Base-by-base conservation (phyloP, 176 grass and related monocot genomes). In the Rhynchospora pubera region DNA sequence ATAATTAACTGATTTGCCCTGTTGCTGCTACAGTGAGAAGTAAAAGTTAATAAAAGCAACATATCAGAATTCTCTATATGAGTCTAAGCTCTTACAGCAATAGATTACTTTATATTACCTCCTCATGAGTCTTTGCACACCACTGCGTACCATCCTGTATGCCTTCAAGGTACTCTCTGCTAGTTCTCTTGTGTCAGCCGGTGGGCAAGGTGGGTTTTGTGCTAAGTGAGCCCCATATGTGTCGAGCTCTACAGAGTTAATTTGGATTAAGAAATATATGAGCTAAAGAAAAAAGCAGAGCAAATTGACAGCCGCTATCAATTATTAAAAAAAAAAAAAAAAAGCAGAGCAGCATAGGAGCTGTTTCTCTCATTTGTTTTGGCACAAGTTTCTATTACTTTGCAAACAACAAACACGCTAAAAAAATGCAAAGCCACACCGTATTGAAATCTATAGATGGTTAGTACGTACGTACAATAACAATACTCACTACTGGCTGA, bases 131-230 rank as follows among this genome's bases (percentile, higher is more conserved):
- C 82, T 78, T 22, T 65, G 14, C 6, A 94, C 90, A 0, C 92
- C 96, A 22, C 6, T 79, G 43, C 85, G 64, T 23, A 98, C 92
- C 39, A 81, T 83, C 16, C 65, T 62, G 85, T 94, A 98, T 83
- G 95, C 90, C 89, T 91, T 79, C 81, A 98, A 13, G 70, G 92
- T 93, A 44, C 65, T 91, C 76, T 93, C 89, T 11, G 92, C 92
- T 1, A 91, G 84, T 46, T 85, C 83, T 70, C 83, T 85, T n/a
- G 76, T 84, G 79, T 98, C 84, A 5, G 87, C 72, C 50, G 89
- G 87, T 2, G 23, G 21, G 2, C 79, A 11, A 68, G 66, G 70
- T 70, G 23, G 4, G 11, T 63, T 81, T 16, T 83, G 89, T 1
- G 47, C 82, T n/a, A 82, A 71, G 51, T 87, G 81, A 45, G 88